Conservation (phyloP, 2,329 filamentous ascomycete species). For the Pyrenophora tritici-repentis region DNA sequence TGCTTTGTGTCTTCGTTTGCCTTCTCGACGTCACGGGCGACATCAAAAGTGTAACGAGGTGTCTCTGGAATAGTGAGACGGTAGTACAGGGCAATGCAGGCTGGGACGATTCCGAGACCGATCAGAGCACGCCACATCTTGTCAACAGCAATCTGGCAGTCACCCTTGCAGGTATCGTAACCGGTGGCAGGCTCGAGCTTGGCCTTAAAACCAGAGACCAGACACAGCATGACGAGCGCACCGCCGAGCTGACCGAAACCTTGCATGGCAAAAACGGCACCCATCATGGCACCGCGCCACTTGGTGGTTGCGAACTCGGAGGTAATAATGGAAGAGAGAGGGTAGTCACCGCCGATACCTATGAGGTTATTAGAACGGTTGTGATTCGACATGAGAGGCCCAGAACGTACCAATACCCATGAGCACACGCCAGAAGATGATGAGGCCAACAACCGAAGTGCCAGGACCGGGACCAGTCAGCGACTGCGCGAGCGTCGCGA, state of each 20-base stretch:
- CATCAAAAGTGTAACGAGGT: conserved; percentile 50
- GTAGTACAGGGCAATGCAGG: conserved; percentile 49
- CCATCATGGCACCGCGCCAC: conserved; percentile 50
- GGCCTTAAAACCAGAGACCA: conserved; percentile 39
- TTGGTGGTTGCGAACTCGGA: conserved; percentile 55
- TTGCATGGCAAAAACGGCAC: conserved; percentile 52
- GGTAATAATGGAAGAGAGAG: conserved; percentile 81
- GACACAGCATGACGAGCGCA: conserved; percentile 43
- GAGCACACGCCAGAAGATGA: conserved; percentile 50
- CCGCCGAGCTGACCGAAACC: conserved; percentile 50
- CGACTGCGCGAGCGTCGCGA: conserved; percentile 46
- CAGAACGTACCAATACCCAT: conserved; percentile 45
- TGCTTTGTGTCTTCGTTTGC: conserved; percentile 73
- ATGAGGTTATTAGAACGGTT: conserved; percentile 6
- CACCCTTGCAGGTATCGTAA: conserved; percentile 36
- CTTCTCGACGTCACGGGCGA: conserved; percentile 48
- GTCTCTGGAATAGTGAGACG: conserved; percentile 52
- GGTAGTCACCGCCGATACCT: conserved; percentile 72
- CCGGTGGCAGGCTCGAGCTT: conserved; percentile 23
- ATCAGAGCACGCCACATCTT: conserved; percentile 51
- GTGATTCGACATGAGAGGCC: conserved; percentile 45
- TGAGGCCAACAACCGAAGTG: conserved; percentile 45
- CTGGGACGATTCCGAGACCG: conserved; percentile 50
- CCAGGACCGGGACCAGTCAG: conserved; percentile 42
- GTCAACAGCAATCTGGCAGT: conserved; percentile 44